Evolutionary conservation across 208 protist species (phyloP).

Genomic region (Wallacemonas sp.): DNA sequence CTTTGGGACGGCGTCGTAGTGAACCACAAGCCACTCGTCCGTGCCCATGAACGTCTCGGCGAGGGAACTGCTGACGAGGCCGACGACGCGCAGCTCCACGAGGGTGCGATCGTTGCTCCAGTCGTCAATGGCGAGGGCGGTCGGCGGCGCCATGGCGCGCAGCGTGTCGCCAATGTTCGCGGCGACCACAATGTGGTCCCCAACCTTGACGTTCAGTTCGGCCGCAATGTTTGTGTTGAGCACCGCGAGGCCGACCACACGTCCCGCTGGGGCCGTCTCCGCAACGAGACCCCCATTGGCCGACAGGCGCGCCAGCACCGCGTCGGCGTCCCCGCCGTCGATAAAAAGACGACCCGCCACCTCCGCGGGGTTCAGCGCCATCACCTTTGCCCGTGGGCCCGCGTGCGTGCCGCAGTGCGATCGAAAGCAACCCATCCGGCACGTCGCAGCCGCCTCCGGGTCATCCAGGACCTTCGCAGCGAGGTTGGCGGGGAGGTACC

Average conservation of each 20-base stretch:
- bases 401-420: slow-evolving; percentile 1
- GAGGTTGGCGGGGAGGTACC: slow-evolving; percentile 1
- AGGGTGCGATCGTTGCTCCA: slow-evolving; percentile 21
- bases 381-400: background rate
- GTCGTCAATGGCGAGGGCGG: background rate
- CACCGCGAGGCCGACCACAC: slow-evolving; percentile 2
- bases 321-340: slow-evolving; percentile 21
- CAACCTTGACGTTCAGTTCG: slow-evolving; percentile 18
- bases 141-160: slow-evolving; percentile 17
- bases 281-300: slow-evolving; percentile 4
- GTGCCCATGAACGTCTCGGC: slow-evolving; percentile 20
- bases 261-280: too few relatives aligned
- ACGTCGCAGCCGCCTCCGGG: background rate
- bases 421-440: background rate
- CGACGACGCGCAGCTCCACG: slow-evolving; percentile 28
- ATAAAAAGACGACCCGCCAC: background rate
- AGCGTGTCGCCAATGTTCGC: slow-evolving; percentile 18
- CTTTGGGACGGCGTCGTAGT: slow-evolving; percentile 24
- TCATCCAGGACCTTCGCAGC: background rate
- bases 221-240: background rate
- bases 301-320: slow-evolving; percentile 6
- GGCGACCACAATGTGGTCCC: slow-evolving; percentile 36
- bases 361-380: background rate
- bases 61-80: slow-evolving; percentile 18
- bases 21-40: slow-evolving; percentile 32